phyloP scores from a whole-genome alignment of 768 basidiomycete genomes.

The Xanthoconium stramineum region DNA sequence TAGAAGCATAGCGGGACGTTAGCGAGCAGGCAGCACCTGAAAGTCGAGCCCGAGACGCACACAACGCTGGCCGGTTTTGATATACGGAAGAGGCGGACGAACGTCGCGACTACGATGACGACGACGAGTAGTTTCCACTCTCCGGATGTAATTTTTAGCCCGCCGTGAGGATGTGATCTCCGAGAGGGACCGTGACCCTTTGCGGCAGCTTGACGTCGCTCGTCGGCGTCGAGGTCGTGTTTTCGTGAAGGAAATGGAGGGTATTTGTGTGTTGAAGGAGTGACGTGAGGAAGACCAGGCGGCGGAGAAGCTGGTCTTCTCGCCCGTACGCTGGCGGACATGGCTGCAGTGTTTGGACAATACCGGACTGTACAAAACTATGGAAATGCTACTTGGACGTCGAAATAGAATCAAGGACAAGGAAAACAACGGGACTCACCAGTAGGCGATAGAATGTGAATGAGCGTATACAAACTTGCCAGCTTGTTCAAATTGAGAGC shows the following conservation, averaged over 20 bases:
- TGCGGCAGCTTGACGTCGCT: constrained; percentile 65
- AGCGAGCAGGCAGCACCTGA: background rate
- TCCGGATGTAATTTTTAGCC: constrained; percentile 59
- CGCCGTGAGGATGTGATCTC: constrained; percentile 50
- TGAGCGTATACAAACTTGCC: too few species aligned
- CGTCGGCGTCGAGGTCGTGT: constrained; percentile 73
- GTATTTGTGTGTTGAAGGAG: constrained; percentile 47
- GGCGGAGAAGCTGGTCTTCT: constrained; percentile 71
- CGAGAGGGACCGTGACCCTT: constrained; percentile 56
- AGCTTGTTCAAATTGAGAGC: too few species aligned
- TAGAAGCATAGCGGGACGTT: constrained; percentile 29
- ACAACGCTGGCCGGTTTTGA: constrained; percentile 90
- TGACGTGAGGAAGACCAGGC: constrained; percentile 39
- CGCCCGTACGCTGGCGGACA: constrained; percentile 55
- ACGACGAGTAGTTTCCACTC: constrained; percentile 75
- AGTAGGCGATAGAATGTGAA: too few species aligned
- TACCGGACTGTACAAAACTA: constrained; percentile 22
- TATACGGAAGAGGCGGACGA: constrained; percentile 84
- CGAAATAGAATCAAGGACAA: background rate
- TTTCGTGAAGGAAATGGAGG: constrained; percentile 51
- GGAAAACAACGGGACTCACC: too few species aligned
- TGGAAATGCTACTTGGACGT: background rate
- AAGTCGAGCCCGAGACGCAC: constrained; percentile 44
- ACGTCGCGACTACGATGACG: constrained; percentile 64
- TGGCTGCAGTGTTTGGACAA: constrained; percentile 21